These are phyloP conservation scores for Chaetomium tenue DNA, from an alignment of 495 filamentous ascomycete genomes.

Conservation along the genomic window DNA sequence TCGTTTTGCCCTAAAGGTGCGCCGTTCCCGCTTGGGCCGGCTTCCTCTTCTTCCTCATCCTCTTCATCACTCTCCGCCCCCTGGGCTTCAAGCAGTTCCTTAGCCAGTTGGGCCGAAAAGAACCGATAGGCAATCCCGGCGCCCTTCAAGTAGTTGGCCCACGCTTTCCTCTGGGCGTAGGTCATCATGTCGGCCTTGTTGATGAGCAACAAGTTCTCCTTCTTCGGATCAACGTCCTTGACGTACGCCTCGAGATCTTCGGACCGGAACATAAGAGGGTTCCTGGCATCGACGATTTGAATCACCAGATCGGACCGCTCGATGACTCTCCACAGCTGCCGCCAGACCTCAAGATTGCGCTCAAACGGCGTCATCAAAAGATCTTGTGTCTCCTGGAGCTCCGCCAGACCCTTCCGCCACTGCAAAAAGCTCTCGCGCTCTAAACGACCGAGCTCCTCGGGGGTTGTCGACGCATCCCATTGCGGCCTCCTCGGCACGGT, in stretches of 20 bases:
- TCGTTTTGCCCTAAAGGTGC: constrained; percentile 25
- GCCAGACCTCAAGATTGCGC: constrained; percentile 96
- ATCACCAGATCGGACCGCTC: constrained; percentile 94
- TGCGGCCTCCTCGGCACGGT: constrained; percentile 87
- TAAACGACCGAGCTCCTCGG: constrained; percentile 70
- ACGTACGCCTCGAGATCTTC: constrained; percentile 94
- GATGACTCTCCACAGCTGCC: constrained; percentile 97
- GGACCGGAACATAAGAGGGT: constrained; percentile 88
- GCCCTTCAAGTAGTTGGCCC: constrained; percentile 85
- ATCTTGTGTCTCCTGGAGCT: constrained; percentile 88
- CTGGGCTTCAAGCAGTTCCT: constrained; percentile 74
- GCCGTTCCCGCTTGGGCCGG: constrained; percentile 21
- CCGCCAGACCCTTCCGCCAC: constrained; percentile 88
- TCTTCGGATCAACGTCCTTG: constrained; percentile 81
- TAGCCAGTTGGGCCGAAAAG: constrained; percentile 91
- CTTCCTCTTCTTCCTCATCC: constrained; percentile 36
- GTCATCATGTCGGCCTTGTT: constrained; percentile 99
- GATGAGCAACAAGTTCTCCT: constrained; percentile 88
- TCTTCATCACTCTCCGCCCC: constrained; percentile 40
- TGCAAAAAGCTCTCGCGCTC: constrained; percentile 80
- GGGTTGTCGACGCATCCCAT: constrained; percentile 84
- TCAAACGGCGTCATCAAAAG: constrained; percentile 98
- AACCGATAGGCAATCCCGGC: constrained; percentile 84
- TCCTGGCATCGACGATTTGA: constrained; percentile 97
- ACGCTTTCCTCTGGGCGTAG: constrained; percentile 72